Evolutionary conservation across 208 protist genomes (phyloP), one percentile per base, ranked within the genome.

Genomic region (Leptomonas seymouri): DNA sequence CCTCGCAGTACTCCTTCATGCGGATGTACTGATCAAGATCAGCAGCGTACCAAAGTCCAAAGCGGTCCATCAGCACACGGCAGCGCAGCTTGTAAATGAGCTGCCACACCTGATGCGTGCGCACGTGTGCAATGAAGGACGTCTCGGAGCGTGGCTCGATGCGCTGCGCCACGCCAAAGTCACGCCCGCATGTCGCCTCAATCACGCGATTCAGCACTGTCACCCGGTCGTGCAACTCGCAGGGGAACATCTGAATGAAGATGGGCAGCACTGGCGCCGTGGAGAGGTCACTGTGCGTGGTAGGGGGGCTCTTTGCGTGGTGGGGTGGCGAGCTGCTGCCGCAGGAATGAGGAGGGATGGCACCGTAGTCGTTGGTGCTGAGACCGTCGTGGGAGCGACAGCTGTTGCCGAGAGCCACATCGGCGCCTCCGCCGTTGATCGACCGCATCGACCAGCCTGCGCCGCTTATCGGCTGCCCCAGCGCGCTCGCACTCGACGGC

Each of bases 221-320:
- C 31, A 76, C 76, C 12, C 81, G 78, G 58, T 90, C 78, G 12
- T 80, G 79, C 51, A 91, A 77, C 58, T 93, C 88, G 53, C 85
- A 93, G 12, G 88, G 88, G 50, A 90, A 93, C 88, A 93, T 93
- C 64, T 90, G 88, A 72, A 93, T 84, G 50, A 91, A 91, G 18
- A 93, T 74, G 18, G 84, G 81, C 48, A 79, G 45, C 36, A 66
- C 48, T 6, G 60, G 60, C 3, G 74, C 71, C 5, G 34, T 73
- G n/a, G 41, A n/a, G 30, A 51, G 30, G n/a, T 61, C 53, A 3
- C 16, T 49, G 44, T n/a, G 31, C 39, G 48, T 53, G 25, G 50
- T 34, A 0, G 63, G 28, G 23, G 44, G 21, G 30, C 57, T n/a
- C 11, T 18, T 39, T 3, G 28, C 25, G 34, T 49, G 30, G 51